Evolutionary conservation across 345 rosid species (phyloP).

Genomic region (Pistacia atlantica): DNA sequence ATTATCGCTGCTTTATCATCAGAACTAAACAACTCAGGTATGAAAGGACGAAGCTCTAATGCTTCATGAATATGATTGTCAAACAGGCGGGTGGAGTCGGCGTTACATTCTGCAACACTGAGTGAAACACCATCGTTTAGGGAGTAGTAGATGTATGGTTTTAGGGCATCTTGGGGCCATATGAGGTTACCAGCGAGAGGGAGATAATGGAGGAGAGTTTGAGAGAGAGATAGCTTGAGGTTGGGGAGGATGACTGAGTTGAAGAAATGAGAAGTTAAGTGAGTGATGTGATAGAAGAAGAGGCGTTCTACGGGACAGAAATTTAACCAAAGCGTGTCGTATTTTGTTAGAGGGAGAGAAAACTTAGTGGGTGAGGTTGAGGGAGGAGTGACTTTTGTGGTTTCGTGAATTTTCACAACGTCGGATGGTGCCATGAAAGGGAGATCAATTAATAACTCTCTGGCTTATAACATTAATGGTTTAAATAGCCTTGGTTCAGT

Average conservation of each 20-base stretch:
- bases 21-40: conserved; percentile 31
- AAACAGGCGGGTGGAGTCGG: conserved; percentile 21
- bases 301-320: conserved; percentile 32
- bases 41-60: conserved; percentile 30
- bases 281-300: conserved; percentile 34
- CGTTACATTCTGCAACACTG: conserved; percentile 35
- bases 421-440: conserved; percentile 4
- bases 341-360: conserved; percentile 32
- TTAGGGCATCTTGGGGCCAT: conserved; percentile 22
- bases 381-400: conserved; percentile 25
- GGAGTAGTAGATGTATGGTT: conserved; percentile 17
- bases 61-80: not conserved
- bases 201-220: conserved; percentile 32
- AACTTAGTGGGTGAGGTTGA: conserved; percentile 14
- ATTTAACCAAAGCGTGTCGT: conserved; percentile 32
- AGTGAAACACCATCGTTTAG: not conserved
- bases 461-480: no score
- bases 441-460: no score
- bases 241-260: conserved; percentile 38
- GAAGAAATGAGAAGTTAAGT: conserved; percentile 25
- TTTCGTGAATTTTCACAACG: conserved; percentile 27
- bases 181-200: conserved; percentile 35
- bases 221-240: conserved; percentile 41
- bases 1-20: conserved; percentile 15
- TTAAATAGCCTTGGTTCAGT: not conserved